Evolutionary conservation across 768 basidiomycete species (phyloP).

Genomic region (Lentinula sp.): DNA sequence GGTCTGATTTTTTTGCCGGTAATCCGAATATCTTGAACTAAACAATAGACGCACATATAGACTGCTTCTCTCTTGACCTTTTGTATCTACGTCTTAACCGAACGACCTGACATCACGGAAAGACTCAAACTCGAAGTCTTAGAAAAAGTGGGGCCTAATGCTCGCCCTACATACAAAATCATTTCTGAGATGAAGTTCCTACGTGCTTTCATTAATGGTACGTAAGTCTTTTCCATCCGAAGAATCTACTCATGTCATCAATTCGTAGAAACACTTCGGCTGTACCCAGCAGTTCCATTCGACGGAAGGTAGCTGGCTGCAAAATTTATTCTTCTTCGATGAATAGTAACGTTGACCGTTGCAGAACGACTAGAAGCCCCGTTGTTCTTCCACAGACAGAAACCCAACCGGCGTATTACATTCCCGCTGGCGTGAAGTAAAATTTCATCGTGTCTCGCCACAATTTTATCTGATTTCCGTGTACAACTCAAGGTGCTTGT

Average conservation of each 20-base stretch:
- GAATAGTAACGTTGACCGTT: constrained; percentile 7
- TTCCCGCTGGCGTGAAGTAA: constrained; percentile 24
- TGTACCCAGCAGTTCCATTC: constrained; percentile 44
- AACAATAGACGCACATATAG: constrained; percentile 14
- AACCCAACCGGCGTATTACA: constrained; percentile 16
- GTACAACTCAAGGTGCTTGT: constrained; percentile 25
- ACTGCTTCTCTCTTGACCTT: constrained; percentile 49
- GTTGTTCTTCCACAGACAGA: constrained; percentile 15
- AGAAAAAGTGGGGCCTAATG: constrained; percentile 33
- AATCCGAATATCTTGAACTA: not conserved
- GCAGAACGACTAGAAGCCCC: constrained; percentile 16
- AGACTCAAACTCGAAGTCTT: constrained; percentile 48
- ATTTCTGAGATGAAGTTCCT: constrained; percentile 55
- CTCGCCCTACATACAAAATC: constrained; percentile 47
- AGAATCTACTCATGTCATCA: not conserved
- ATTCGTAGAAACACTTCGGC: constrained; percentile 40
- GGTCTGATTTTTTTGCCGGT: constrained; percentile 9
- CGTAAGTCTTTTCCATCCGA: not conserved
- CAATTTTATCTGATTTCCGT: not conserved
- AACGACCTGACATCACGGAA: constrained; percentile 39
- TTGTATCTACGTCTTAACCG: constrained; percentile 47
- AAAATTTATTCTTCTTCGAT: not conserved
- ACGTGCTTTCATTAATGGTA: constrained; percentile 51
- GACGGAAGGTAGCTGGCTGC: not conserved
- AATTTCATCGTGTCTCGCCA: not conserved